These are phyloP conservation scores for Paecilomyces dactylethromorphus DNA, from an alignment of 2,329 filamentous ascomycete genomes.

Conservation along the genomic window DNA sequence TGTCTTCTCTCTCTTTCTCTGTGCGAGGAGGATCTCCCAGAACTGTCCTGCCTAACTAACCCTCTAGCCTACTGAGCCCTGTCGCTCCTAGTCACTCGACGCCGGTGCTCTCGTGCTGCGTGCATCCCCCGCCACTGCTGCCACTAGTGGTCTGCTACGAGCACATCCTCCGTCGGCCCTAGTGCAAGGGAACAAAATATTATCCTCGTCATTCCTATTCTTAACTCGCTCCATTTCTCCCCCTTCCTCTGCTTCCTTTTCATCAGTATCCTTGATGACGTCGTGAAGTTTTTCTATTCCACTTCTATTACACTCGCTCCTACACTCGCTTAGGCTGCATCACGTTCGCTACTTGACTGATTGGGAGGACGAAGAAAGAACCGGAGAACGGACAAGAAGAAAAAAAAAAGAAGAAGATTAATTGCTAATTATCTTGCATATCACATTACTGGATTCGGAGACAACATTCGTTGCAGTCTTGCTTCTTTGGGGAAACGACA, in stretches of 20 bases:
- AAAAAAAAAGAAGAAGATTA: slow-evolving; percentile 3
- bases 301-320: slow-evolving; percentile 29
- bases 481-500: background rate
- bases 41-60: background rate
- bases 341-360: slow-evolving; percentile 33
- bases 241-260: slow-evolving; percentile 4
- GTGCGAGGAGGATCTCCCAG: background rate
- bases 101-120: background rate
- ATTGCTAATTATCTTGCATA: background rate
- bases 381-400: slow-evolving; percentile 7
- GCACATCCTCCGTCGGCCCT: background rate
- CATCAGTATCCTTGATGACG: slow-evolving; percentile 17
- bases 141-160: background rate
- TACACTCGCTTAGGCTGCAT: slow-evolving; percentile 31
- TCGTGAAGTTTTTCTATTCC: slow-evolving; percentile 23
- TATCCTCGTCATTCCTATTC: slow-evolving; percentile 16
- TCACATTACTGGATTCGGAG: background rate
- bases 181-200: background rate
- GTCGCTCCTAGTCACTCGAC: background rate
- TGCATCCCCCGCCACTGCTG: slow-evolving; percentile 1
- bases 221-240: slow-evolving; percentile 12
- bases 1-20: background rate
- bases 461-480: background rate
- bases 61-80: background rate
- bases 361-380: slow-evolving; percentile 3